phyloP scores from a whole-genome alignment of 202 grass and related monocot genomes.

The Schoenoplectus tabernaemontani region DNA sequence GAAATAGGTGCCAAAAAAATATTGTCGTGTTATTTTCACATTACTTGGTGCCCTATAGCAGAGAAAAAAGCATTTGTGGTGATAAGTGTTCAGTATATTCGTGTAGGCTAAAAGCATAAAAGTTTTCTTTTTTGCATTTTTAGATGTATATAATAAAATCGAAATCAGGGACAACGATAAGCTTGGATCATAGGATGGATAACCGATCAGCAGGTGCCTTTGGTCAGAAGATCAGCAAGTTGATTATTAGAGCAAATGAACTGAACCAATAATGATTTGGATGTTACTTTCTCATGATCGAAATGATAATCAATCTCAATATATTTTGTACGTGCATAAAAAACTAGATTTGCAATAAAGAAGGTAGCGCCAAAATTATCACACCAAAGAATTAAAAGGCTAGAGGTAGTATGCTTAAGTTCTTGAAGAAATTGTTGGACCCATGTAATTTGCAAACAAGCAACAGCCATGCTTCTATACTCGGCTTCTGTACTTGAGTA shows the following conservation, averaged over 20 bases:
- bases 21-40: no score
- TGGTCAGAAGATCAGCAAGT: not conserved
- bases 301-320: not conserved
- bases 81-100: no score
- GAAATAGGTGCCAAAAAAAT: no score
- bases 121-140: no score
- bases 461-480: not conserved
- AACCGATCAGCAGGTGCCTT: not conserved
- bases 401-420: fast-evolving
- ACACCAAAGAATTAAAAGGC: not conserved
- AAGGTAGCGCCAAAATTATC: not conserved
- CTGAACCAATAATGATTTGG: not conserved
- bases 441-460: not conserved
- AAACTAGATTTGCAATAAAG: not conserved
- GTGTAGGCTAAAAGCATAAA: no score
- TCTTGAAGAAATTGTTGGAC: not conserved
- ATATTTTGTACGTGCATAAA: not conserved
- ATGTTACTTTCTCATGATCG: not conserved
- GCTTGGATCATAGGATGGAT: not conserved
- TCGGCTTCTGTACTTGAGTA: not conserved
- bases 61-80: no score
- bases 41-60: no score
- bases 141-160: no score
- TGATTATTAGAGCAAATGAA: not conserved
- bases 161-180: not conserved